A percentile compares a stretch with the other conserved stretches of the same genome.
Evolutionary conservation across 2,329 filamentous ascomycete species (phyloP).

Genomic region (Tolypocladium cylindrosporum): DNA sequence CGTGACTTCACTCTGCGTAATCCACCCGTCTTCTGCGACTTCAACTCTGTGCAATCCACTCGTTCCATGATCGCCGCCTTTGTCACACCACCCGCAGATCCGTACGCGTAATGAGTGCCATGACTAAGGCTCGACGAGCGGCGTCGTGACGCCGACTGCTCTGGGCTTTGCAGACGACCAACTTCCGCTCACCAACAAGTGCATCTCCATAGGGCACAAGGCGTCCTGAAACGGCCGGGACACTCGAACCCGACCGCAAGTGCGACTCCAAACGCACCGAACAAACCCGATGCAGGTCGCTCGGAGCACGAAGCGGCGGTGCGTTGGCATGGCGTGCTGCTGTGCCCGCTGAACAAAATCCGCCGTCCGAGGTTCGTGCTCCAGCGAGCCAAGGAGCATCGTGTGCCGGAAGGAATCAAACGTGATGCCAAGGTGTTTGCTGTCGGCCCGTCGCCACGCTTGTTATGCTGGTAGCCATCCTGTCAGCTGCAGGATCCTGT

Average conservation of each 20-base stretch:
- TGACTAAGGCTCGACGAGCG: not conserved
- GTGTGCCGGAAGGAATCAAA: not conserved
- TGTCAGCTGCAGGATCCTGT: not conserved
- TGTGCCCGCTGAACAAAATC: not conserved
- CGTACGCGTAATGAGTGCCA: not conserved
- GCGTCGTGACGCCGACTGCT: not conserved
- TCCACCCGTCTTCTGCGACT: not conserved
- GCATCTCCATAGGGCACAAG: not conserved
- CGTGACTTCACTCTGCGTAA: not conserved
- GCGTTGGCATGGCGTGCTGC: not conserved
- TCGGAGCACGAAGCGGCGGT: not conserved
- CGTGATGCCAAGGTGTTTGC: not conserved
- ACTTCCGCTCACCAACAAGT: not conserved
- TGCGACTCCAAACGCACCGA: not conserved
- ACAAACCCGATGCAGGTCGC: not conserved
- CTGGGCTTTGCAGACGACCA: not conserved
- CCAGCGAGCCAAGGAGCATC: not conserved
- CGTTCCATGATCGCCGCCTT: not conserved
- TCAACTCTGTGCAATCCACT: not conserved
- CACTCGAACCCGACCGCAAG: not conserved
- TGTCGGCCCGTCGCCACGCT: not conserved
- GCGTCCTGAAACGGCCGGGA: not conserved
- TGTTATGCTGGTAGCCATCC: not conserved
- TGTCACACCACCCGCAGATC: not conserved
- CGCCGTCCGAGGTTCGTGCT: not conserved